These are phyloP conservation scores for Macrolepiota albuminosa DNA, from an alignment of 768 basidiomycete genomes.

Conservation along the genomic window DNA sequence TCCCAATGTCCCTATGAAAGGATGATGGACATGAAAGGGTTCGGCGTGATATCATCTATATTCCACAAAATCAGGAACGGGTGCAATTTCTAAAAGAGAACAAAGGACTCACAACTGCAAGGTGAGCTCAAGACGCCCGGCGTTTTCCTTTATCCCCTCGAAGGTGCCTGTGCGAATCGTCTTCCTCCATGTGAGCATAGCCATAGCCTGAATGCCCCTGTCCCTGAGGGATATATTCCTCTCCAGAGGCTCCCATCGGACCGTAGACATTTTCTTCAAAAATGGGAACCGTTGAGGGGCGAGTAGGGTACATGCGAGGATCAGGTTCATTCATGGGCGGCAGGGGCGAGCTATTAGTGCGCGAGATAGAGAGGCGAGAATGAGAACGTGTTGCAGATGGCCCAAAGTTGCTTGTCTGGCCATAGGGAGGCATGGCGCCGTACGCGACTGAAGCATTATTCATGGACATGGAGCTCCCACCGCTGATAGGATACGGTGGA, in stretches of 20 bases:
- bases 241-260: background rate
- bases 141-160: slow-evolving; percentile 4
- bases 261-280: background rate
- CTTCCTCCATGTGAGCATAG: background rate
- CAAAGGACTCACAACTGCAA: background rate
- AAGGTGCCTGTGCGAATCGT: slow-evolving; percentile 1
- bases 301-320: background rate
- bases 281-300: slow-evolving; percentile 8
- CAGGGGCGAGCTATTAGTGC: slow-evolving; percentile 5
- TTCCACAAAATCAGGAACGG: background rate
- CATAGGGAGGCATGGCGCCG: slow-evolving; percentile 1
- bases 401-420: slow-evolving; percentile 3
- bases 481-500: background rate
- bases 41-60: background rate
- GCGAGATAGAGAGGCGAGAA: background rate
- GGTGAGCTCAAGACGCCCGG: background rate
- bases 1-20: background rate
- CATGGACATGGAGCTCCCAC: background rate
- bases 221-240: background rate
- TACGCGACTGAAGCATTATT: background rate
- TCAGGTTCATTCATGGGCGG: background rate
- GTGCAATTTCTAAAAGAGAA: background rate
- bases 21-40: background rate
- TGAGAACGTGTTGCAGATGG: background rate
- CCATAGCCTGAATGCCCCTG: background rate